Evolutionary conservation across 208 protist genomes (phyloP).

Genomic region (Tritrichomonas musculus): DNA sequence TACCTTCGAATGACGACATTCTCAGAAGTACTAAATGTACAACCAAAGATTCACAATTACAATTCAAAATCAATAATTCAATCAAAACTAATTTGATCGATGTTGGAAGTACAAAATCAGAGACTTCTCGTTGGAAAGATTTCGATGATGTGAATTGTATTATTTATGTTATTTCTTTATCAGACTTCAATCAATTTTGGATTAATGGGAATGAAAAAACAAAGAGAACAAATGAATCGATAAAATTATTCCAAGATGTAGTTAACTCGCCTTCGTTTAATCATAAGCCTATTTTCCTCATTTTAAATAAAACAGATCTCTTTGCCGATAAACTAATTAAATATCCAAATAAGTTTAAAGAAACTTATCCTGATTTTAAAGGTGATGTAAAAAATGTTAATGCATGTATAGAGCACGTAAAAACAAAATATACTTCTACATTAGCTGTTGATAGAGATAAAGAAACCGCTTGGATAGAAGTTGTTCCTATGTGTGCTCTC

Average conservation of each 20-base stretch:
- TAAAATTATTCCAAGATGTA: background rate
- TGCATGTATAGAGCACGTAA: background rate
- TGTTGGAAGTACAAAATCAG: constrained; percentile 37
- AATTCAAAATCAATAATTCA: no score
- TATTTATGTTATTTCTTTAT: background rate
- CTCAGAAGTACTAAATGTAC: background rate
- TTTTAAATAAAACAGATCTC: background rate
- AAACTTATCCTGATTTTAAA: background rate
- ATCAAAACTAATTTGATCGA: background rate
- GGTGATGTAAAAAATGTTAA: background rate
- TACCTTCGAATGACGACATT: constrained; percentile 36
- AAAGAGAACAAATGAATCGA: background rate
- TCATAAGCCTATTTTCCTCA: background rate
- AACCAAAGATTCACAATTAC: background rate
- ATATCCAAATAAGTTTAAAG: background rate
- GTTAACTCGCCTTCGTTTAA: background rate
- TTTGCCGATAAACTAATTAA: background rate
- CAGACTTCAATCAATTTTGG: background rate
- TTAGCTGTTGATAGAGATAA: no score
- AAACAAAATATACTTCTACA: no score
- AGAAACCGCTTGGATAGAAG: no score
- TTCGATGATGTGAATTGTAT: constrained; percentile 36
- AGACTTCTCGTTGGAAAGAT: constrained; percentile 39
- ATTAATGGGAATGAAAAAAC: background rate
- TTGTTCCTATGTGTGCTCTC: no score